Base-by-base conservation (phyloP, 257 asterid genomes). In the Apocynum venetum region DNA sequence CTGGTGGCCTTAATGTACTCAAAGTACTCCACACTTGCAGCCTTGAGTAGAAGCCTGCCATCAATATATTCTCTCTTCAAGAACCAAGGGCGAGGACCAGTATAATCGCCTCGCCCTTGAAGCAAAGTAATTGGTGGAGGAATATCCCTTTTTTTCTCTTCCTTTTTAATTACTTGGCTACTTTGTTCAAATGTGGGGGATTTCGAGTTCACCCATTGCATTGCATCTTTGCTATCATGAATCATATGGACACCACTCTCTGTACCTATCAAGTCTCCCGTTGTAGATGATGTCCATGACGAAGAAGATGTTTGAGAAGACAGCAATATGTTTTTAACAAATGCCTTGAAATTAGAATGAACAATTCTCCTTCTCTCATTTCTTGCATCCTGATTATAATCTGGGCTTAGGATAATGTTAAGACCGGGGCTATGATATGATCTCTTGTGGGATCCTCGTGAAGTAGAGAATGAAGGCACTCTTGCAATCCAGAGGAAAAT, bases 221-320 rank as follows among this genome's bases (percentile, higher is more conserved):
- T 5, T 8, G n/a, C 25, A 4, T 65, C 80, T 66, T 76, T 48
- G 56, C 46, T n/a, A 17, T 25, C 31, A 35, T 25, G 31, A 25
- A 41, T n/a, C 75, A 67, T n/a, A 72, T 61, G 66, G 35, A 77
- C 75, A 7, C 75, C 80, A 20, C 80, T 67, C 10, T 77, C 80
- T 52, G 68, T n/a, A 19, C 80, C 80, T 4, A 67, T 51, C 11
- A 77, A 64, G 57, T 77, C 75, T 0, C 75, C 80, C 10, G 49
- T 67, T 13, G 75, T 77, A 1, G 80, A 77, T 10, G 56, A 19
- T 73, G 59, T 65, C 79, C 79, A 76, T 36, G 74, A 25, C 31
- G 31, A 60, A 8, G 53, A 49, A 8, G 13, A 49, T 9, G 53
- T 49, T 49, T 49, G 2, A 49, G 53, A 49, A 8, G 53, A 12